Base-by-base conservation (phyloP, 2,329 filamentous ascomycete species). In the Coniella vitis region DNA sequence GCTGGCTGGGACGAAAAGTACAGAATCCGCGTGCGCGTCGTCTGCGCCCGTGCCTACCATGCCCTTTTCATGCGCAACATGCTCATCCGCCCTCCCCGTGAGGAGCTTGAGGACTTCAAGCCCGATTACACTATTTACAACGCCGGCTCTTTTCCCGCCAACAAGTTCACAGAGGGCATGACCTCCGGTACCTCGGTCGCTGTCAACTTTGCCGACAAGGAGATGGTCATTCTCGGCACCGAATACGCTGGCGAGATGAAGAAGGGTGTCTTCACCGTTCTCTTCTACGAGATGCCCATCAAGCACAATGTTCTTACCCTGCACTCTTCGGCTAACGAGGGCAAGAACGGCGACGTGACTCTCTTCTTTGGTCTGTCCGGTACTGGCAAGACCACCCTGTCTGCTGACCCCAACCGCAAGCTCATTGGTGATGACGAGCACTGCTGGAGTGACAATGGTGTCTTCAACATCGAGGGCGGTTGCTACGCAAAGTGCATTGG, bases 111-210 rank as follows among this genome's bases (percentile, higher is more conserved):
- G 75, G 82, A 89, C 73, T 98, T 98, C 83, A 88, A 95, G 71
- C 93, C 93, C 62, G 91, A 98, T 78, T 98, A 98, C 78, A 91
- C 91, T 63, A 97, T 98, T 75, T 98, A 98, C 86, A 98, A 98
- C 69, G 93, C 90, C 55, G 93, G 93, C 60, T 88, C 88, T 55
- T 98, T 98, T 86, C 93, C 93, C 40, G 93, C 93, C 66, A 98
- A 98, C 78, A 84, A 91, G 71, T 98, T 85, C 74, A 98, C 93
- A 53, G 87, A 90, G 69, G 90, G 93, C 64, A 98, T 98, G 93
- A 98, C 93, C 62, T 97, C 93, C 17, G 88, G 89, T 55, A 98
- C 93, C 45, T 98, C 93, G 8, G 91, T 98, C 45, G 86, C 93
- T 60, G 94, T 98, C 77, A 98, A 98, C 83, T 98, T 98, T 63